These are phyloP conservation scores for Aspergillus tubingensis DNA, from an alignment of 2,329 filamentous ascomycete genomes.

Conservation along the genomic window DNA sequence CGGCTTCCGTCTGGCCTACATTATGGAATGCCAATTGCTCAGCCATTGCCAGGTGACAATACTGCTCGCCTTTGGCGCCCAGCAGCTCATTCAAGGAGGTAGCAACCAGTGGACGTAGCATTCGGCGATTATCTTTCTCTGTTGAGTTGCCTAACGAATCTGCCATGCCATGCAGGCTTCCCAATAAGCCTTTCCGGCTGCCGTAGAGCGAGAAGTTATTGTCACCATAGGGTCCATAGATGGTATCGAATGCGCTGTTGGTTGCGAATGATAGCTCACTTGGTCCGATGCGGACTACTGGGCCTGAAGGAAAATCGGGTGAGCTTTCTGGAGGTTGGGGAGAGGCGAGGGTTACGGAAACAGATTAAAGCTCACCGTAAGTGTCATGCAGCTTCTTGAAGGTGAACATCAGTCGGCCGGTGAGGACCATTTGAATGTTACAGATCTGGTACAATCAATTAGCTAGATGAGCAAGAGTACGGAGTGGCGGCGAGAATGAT, in stretches of 20 bases:
- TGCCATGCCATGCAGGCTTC: background rate
- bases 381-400: background rate
- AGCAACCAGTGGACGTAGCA: background rate
- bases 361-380: background rate
- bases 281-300: background rate
- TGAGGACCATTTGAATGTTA: background rate
- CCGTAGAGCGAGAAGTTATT: background rate
- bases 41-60: background rate
- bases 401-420: background rate
- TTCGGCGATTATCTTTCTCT: background rate
- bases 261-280: background rate
- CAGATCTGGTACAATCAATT: background rate
- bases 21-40: background rate
- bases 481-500: rapidly evolving
- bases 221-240: background rate
- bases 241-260: background rate
- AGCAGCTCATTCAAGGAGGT: background rate
- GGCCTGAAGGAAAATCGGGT: background rate
- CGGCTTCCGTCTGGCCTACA: background rate
- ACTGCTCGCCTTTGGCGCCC: background rate
- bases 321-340: no score
- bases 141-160: background rate
- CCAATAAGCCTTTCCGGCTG: background rate
- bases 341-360: no score
- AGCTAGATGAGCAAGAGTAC: background rate